Evolutionary conservation across 192 early-diverging fungal species (phyloP), one percentile per base, ranked within the genome.

Genomic region (Mortierella alpina): DNA sequence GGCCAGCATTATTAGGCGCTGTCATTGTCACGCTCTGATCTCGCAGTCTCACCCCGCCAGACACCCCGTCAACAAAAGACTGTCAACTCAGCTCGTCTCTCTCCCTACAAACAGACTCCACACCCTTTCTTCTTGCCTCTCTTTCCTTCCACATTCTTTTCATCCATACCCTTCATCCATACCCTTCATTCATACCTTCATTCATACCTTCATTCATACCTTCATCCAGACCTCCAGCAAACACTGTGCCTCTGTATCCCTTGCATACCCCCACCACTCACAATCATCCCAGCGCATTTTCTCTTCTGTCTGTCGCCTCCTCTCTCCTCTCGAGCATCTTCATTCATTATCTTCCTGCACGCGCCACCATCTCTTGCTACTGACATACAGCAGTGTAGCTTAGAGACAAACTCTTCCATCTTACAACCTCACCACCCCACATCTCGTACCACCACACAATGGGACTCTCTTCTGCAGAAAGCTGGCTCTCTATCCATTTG

Each of bases 401-500:
- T 17, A 41, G 12, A 51, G 9, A 13, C 56, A n/a, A 8, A 31
- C 60, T 49, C 56, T 31, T 23, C 10, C 50, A 55, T 47, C 50
- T 39, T 11, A 12, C 47, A 55, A 31, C 31, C 31, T 31, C 31
- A 31, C 31, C 1, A 31, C 3, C 31, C 1, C 31, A 31, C 31
- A 31, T 31, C 31, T 31, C 4, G 42, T 22, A 63, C 17, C 13
- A 40, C 23, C 47, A 9, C 48, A 60, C 6, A 14, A 75, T 75
- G 64, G 51, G 57, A 15, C 66, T 47, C 18, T 44, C 53, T 31
- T 23, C 73, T 18, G 4, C 63, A 46, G 55, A 73, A 22, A 14
- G 40, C 13, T 75, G 73, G 73, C 63, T 75, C 52, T 40, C 58
- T 5, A 61, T 75, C 59, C 58, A 55, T 8, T 59, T 75, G 15